Percentiles rank a stretch among this genome's conserved stretches.
Evolutionary conservation across 1,139 yeast species (phyloP).

Genomic region (Yamadazyma blattariae): DNA sequence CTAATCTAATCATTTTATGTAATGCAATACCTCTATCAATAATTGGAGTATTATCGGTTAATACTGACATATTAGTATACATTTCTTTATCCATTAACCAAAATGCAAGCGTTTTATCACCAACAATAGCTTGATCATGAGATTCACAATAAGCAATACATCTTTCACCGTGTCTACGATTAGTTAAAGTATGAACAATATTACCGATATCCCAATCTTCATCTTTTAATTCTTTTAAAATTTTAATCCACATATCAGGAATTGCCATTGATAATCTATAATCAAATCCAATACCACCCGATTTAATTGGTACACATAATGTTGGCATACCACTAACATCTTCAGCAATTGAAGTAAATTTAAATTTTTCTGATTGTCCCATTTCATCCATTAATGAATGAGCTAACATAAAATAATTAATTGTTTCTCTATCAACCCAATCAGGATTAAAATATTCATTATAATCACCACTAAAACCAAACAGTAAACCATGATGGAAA

Average conservation of each 20-base stretch:
- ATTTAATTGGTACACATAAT: conserved; percentile 65
- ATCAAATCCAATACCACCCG: conserved; percentile 92
- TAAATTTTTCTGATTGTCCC: conserved; percentile 37
- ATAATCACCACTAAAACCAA: conserved; percentile 89
- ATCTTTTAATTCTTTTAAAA: conserved; percentile 77
- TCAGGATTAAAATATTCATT: conserved; percentile 82
- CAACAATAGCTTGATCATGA: conserved; percentile 96
- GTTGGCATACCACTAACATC: conserved; percentile 99
- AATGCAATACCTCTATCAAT: conserved; percentile 87
- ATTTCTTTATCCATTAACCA: conserved; percentile 99
- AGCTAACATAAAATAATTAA: conserved; percentile 84
- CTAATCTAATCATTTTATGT: conserved; percentile 84
- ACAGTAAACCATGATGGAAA: conserved; percentile 86
- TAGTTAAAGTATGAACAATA: conserved; percentile 79
- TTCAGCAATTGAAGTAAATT: conserved; percentile 83
- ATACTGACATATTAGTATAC: conserved; percentile 91
- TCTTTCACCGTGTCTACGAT: conserved; percentile 84
- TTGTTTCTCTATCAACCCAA: conserved; percentile 85
- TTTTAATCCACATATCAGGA: conserved; percentile 98
- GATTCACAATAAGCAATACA: conserved; percentile 94
- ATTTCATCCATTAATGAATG: conserved; percentile 67
- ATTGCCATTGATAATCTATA: conserved; percentile 95
- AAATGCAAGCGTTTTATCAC: conserved; percentile 93
- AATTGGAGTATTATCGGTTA: conserved; percentile 70
- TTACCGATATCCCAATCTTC: conserved; percentile 90